Conservation (phyloP, 768 basidiomycete species). For the Psilocybe sp. region DNA sequence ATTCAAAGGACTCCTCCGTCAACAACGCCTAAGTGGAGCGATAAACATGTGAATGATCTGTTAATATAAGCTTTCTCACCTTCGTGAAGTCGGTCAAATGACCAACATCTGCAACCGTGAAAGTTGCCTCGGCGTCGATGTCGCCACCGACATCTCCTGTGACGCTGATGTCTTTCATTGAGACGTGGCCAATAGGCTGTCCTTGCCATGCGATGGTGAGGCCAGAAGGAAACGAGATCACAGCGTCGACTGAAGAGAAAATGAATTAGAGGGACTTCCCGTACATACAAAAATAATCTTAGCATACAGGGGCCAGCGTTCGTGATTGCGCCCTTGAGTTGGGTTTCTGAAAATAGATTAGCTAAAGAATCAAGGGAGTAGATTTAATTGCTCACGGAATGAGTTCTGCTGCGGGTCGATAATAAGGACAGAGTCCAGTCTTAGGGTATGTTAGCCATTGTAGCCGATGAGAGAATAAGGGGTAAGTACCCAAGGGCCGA, state of each 20-base stretch:
- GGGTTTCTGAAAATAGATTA: constrained; percentile 33
- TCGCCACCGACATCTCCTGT: constrained; percentile 62
- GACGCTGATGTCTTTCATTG: constrained; percentile 57
- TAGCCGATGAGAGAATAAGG: neutral
- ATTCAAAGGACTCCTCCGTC: constrained; percentile 63
- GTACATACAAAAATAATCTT: neutral
- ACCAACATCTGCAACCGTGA: constrained; percentile 54
- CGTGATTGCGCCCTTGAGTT: constrained; percentile 59
- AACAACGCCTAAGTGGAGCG: constrained; percentile 42
- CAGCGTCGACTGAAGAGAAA: constrained; percentile 53
- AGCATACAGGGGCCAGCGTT: constrained; percentile 70
- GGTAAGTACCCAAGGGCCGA: constrained; percentile 43
- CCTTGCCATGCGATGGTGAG: constrained; percentile 61
- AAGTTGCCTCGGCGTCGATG: constrained; percentile 51
- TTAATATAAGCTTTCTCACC: constrained; percentile 22
- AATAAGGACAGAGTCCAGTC: constrained; percentile 62
- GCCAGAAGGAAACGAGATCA: constrained; percentile 62
- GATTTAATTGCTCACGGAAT: constrained; percentile 44
- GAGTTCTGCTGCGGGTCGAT: constrained; percentile 51
- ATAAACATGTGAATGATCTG: neutral
- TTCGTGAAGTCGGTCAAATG: constrained; percentile 66
- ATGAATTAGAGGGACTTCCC: neutral
- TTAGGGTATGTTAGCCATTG: constrained; percentile 14
- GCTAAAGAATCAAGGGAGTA: neutral
- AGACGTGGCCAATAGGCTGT: constrained; percentile 53